Evolutionary conservation across 257 asterid genomes (phyloP).

Genomic region (Fraxinus pennsylvanica): DNA sequence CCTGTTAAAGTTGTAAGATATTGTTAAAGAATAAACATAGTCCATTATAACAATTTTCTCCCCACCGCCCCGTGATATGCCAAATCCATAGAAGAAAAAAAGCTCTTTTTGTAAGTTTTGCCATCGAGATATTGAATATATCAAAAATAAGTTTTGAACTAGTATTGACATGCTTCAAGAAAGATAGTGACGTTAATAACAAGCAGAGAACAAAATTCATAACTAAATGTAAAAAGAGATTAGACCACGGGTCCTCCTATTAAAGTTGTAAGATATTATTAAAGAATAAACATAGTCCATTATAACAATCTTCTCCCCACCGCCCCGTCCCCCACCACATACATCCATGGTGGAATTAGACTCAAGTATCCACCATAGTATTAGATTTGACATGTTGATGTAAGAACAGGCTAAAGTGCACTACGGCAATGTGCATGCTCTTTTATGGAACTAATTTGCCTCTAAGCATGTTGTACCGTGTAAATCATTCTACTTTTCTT

Average conservation of each 20-base stretch:
- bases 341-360: slow-evolving; percentile 17
- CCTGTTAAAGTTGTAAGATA: too few relatives aligned
- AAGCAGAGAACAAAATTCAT: too few relatives aligned
- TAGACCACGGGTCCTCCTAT: background rate
- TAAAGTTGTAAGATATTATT: too few relatives aligned
- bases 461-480: background rate
- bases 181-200: background rate
- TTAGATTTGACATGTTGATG: slow-evolving; percentile 18
- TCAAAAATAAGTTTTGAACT: background rate
- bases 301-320: background rate
- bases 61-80: background rate
- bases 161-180: background rate
- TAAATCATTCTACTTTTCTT: slow-evolving; percentile 3
- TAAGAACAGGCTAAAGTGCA: slow-evolving; percentile 19
- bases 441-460: slow-evolving; percentile 3
- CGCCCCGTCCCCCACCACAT: background rate
- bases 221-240: background rate
- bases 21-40: background rate
- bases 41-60: background rate
- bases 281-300: background rate
- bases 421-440: slow-evolving; percentile 15
- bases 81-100: background rate
- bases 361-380: slow-evolving; percentile 18
- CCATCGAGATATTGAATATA: background rate
- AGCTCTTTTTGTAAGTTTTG: background rate